Conservation (phyloP, 441 rosid species). For the Hura crepitans region DNA sequence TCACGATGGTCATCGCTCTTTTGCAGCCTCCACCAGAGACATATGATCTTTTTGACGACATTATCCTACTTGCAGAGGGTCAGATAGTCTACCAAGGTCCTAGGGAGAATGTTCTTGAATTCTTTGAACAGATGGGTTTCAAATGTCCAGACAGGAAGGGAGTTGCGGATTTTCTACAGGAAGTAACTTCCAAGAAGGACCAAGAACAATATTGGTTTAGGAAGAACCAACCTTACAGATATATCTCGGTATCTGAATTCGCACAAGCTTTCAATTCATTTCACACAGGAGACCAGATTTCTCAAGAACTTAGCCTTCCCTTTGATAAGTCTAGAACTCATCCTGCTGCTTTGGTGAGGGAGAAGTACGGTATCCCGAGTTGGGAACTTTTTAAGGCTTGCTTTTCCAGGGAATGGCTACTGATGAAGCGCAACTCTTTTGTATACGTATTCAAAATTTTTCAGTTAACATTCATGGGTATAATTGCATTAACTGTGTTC, state of each 20-base stretch:
- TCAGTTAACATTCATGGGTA: slow-evolving; percentile 50
- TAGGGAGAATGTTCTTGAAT: slow-evolving; percentile 46
- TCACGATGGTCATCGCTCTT: slow-evolving; percentile 55
- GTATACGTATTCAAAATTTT: slow-evolving; percentile 51
- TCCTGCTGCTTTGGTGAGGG: slow-evolving; percentile 53
- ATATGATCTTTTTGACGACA: slow-evolving; percentile 56
- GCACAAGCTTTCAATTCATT: slow-evolving; percentile 39
- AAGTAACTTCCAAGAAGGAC: slow-evolving; percentile 63
- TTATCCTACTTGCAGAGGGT: slow-evolving; percentile 58
- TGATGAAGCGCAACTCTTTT: slow-evolving; percentile 58
- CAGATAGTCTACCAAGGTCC: slow-evolving; percentile 66
- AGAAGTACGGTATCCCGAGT: slow-evolving; percentile 57
- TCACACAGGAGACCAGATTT: slow-evolving; percentile 40
- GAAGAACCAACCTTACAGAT: slow-evolving; percentile 43
- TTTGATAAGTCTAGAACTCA: slow-evolving; percentile 46
- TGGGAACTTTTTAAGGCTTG: slow-evolving; percentile 62
- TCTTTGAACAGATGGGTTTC: slow-evolving; percentile 55
- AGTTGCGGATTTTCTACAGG: slow-evolving; percentile 65
- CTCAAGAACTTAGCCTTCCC: slow-evolving; percentile 39
- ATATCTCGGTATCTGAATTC: slow-evolving; percentile 43
- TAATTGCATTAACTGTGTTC: slow-evolving; percentile 52
- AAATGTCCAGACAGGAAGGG: slow-evolving; percentile 65
- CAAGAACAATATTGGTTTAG: slow-evolving; percentile 59
- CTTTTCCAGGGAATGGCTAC: slow-evolving; percentile 58
- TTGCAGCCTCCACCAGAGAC: slow-evolving; percentile 71